Base-by-base conservation (phyloP, 2,329 filamentous ascomycete genomes). In the Cladosporium sp. region DNA sequence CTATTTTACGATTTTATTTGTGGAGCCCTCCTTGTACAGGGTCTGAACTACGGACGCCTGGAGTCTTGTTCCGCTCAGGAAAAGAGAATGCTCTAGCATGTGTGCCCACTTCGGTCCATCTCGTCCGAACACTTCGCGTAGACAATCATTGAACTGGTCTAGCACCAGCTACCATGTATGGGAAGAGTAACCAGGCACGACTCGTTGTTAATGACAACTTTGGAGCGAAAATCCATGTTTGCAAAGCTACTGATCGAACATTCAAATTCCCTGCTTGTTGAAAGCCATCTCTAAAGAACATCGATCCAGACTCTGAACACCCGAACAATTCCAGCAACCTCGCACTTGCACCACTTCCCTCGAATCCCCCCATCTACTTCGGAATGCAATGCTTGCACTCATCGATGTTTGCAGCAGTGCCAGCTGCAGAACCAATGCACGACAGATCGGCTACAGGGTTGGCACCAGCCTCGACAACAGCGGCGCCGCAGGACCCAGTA, bases 331-430 rank as follows among this genome's bases (percentile, higher is more conserved):
- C 25, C 16, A 53, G 25, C 25, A 53, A n/a, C 26, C 49, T 28
- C 30, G 49, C 16, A n/a, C 49, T 51, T 4, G 14, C 23, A 51
- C 21, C 11, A 18, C 26, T 7, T 25, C 16, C 14, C 14, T 53
- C 49, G 21, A 53, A 28, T 18, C 25, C 30, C n/a, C 2, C 25
- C 21, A 54, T 66, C 25, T 49, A 66, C 58, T 58, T 63, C n/a
- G 66, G 63, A 48, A 67, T 66, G 23, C 65, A 65, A 46, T 32
- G 39, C 63, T 63, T 66, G 66, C 66, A 67, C 36, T 67, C 66
- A 23, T 54, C 63, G 13, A 66, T 39, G 51, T 63, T 63, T 21
- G 46, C 58, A 8, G 66, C 66, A 39, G 66, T 66, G 28, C 66
- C 54, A 26, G 63, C 57, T 13, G 63, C 66, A 28, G 63, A 65